phyloP scores from a whole-genome alignment of 495 filamentous ascomycete species.

The Hyaloscypha bicolor region DNA sequence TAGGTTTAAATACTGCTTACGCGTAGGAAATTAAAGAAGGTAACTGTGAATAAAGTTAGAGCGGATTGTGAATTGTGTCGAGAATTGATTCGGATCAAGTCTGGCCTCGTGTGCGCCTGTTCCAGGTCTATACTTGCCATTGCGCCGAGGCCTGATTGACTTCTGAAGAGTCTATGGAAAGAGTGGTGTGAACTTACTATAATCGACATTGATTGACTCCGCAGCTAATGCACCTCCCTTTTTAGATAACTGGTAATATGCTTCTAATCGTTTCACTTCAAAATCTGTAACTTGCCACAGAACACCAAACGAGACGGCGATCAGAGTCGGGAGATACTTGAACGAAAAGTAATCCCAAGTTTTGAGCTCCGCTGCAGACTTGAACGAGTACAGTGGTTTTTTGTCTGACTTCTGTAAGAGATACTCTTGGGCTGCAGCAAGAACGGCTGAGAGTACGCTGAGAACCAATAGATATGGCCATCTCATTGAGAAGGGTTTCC shows the following conservation, averaged over 20 bases:
- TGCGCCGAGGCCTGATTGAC: too few relatives aligned
- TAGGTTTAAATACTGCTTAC: neutral
- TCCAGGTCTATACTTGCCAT: neutral
- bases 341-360: slow-evolving; percentile 62
- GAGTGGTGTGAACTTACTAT: slow-evolving; percentile 48
- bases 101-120: neutral
- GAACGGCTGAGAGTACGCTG: slow-evolving; percentile 54
- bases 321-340: slow-evolving; percentile 71
- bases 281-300: slow-evolving; percentile 76
- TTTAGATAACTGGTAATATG: slow-evolving; percentile 73
- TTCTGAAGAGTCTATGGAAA: neutral
- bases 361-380: slow-evolving; percentile 50
- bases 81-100: neutral
- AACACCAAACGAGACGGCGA: slow-evolving; percentile 72
- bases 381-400: slow-evolving; percentile 52
- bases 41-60: slow-evolving; percentile 4
- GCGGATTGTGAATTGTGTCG: too few relatives aligned
- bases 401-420: slow-evolving; percentile 58
- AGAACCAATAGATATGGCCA: slow-evolving; percentile 62
- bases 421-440: slow-evolving; percentile 60
- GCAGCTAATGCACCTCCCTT: slow-evolving; percentile 62
- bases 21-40: slow-evolving; percentile 15
- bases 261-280: slow-evolving; percentile 72
- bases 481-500: slow-evolving; percentile 73
- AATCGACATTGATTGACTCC: slow-evolving; percentile 73